phyloP scores from a whole-genome alignment of 495 filamentous ascomycete species.

The Talaromyces trachyspermus region DNA sequence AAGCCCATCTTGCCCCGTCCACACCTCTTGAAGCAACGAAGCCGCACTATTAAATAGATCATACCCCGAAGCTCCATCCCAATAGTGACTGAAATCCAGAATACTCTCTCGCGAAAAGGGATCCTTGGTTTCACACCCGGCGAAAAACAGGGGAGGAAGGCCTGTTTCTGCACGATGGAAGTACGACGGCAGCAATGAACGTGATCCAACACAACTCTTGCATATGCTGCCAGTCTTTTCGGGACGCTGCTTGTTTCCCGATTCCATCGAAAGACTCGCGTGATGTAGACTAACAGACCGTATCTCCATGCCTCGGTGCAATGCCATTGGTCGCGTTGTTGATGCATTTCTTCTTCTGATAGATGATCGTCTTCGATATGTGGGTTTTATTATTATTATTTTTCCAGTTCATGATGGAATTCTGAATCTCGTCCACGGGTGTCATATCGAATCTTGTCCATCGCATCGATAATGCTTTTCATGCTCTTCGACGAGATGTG shows the following conservation, averaged over 20 bases:
- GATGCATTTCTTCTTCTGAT: conserved; percentile 14
- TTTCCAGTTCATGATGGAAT: conserved; percentile 9
- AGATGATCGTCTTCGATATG: conserved; percentile 2
- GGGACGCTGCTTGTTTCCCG: conserved; percentile 8
- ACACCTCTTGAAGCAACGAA: conserved; percentile 9
- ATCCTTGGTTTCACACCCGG: conserved; percentile 21
- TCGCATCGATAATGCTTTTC: conserved; percentile 18
- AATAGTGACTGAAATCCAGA: conserved; percentile 17
- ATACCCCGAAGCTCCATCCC: conserved; percentile 17
- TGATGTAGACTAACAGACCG: conserved; percentile 23
- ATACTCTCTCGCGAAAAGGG: conserved; percentile 13
- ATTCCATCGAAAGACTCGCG: conserved; percentile 19
- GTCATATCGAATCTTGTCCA: conserved; percentile 20
- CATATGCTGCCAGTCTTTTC: background rate
- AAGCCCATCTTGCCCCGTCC: background rate
- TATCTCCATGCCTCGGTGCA: conserved; percentile 25
- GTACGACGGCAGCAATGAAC: conserved; percentile 20
- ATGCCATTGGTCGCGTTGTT: conserved; percentile 20
- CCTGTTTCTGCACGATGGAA: conserved; percentile 18
- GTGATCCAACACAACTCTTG: conserved; percentile 12
- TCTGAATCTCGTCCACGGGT: conserved; percentile 13
- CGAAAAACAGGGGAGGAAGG: conserved; percentile 23
- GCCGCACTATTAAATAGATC: conserved; percentile 17
- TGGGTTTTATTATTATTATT: background rate
- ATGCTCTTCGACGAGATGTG: conserved; percentile 15